Percentiles rank a stretch among this genome's conserved stretches.
These are phyloP conservation scores for Naganishia albida DNA, from an alignment of 1,284 basidiomycete genomes.

Conservation along the genomic window DNA sequence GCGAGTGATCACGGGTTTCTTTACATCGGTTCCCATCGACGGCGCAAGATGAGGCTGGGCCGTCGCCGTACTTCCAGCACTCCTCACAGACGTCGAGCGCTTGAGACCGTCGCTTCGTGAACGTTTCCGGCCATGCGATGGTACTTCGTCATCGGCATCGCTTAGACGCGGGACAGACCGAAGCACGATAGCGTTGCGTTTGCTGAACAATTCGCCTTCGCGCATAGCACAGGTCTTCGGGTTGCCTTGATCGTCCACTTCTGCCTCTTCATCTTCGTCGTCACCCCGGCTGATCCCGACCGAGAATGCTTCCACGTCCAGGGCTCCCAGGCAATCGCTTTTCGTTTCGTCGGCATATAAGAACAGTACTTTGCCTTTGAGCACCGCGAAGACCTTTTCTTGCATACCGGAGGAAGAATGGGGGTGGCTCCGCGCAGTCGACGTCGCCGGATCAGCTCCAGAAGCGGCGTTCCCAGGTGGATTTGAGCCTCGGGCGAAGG, in stretches of 20 bases:
- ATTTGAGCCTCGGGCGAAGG: slow-evolving; percentile 58
- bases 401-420: slow-evolving; percentile 61
- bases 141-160: slow-evolving; percentile 34
- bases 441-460: slow-evolving; percentile 24
- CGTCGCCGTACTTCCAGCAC: background rate
- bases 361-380: slow-evolving; percentile 85
- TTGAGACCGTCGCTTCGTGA: slow-evolving; percentile 1
- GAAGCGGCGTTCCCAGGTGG: slow-evolving; percentile 35
- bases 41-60: slow-evolving; percentile 9
- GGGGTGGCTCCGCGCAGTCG: slow-evolving; percentile 54
- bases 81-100: slow-evolving; percentile 9
- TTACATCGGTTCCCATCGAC: background rate
- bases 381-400: slow-evolving; percentile 82
- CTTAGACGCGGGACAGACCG: slow-evolving; percentile 57
- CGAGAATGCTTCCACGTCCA: slow-evolving; percentile 71
- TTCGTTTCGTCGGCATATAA: slow-evolving; percentile 86
- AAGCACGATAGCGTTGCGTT: slow-evolving; percentile 80
- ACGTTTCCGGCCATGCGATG: slow-evolving; percentile 31
- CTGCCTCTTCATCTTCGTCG: slow-evolving; percentile 49
- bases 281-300: slow-evolving; percentile 70
- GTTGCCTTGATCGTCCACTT: background rate
- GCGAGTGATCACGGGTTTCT: slow-evolving; percentile 12
- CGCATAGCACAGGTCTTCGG: slow-evolving; percentile 46
- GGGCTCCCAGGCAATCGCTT: slow-evolving; percentile 79
- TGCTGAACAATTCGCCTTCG: slow-evolving; percentile 85